A percentile compares a stretch with the other conserved stretches of the same genome.
Evolutionary conservation across 352 stramenopile species (phyloP).

Genomic region (Pythium sukuiense): DNA sequence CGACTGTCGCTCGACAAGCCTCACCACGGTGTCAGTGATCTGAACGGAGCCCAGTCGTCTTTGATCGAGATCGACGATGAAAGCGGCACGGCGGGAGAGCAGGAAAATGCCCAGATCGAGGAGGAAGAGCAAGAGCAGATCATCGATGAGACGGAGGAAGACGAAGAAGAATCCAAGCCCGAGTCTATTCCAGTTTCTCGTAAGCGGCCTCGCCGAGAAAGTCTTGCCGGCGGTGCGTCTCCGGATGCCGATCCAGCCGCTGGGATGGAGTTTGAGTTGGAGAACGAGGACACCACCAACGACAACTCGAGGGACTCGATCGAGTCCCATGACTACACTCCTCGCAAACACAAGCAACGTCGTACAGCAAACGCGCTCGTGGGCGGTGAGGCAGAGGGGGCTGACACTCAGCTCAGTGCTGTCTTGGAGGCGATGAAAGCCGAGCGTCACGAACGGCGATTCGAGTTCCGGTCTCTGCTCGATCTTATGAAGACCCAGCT

Average conservation of each 20-base stretch:
- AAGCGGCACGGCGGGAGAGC: slow-evolving; percentile 6
- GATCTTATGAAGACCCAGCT: slow-evolving; percentile 19
- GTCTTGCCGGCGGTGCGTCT: background rate
- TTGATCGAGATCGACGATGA: slow-evolving; percentile 21
- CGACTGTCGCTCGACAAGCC: background rate
- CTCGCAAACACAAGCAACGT: slow-evolving; percentile 18
- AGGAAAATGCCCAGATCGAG: background rate
- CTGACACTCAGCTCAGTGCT: background rate
- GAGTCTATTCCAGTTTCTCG: background rate
- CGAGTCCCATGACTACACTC: slow-evolving; percentile 18
- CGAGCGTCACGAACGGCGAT: slow-evolving; percentile 8
- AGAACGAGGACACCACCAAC: background rate
- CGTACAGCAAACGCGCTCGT: background rate
- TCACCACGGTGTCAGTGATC: too few relatives aligned
- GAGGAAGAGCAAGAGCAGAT: slow-evolving; percentile 13
- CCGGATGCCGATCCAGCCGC: slow-evolving; percentile 15
- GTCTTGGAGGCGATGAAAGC: slow-evolving; percentile 6
- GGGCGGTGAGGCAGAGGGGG: background rate
- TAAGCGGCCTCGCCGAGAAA: slow-evolving; percentile 8
- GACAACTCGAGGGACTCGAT: slow-evolving; percentile 15
- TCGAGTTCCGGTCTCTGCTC: slow-evolving; percentile 17
- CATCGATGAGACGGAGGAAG: background rate
- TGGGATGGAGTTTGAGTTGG: slow-evolving; percentile 10
- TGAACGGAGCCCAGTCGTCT: background rate
- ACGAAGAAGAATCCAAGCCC: background rate